Percentiles rank a stretch among this genome's conserved stretches.
Conservation (phyloP, 495 filamentous ascomycete species). For the Penicillium nucicola region DNA sequence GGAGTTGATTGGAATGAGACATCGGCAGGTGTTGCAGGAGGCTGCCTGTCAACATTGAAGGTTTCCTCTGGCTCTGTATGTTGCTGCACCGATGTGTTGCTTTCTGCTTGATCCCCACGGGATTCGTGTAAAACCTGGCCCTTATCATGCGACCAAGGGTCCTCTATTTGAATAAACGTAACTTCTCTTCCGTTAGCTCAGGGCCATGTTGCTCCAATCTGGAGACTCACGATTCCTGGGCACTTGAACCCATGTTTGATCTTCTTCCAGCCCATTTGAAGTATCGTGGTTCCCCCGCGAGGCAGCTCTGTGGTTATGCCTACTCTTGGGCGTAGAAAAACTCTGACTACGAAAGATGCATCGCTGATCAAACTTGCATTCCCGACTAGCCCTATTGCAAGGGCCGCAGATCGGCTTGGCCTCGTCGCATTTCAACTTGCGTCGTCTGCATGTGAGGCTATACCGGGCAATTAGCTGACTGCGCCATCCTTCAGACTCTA, state of each 20-base stretch:
- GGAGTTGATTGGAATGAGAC: background rate
- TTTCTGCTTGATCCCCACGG: background rate
- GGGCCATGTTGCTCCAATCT: background rate
- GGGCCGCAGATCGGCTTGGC: conserved; percentile 11
- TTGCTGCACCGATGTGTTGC: background rate
- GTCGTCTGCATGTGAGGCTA: conserved; percentile 24
- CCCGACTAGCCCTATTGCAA: conserved; percentile 13
- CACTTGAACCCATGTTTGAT: conserved; percentile 6
- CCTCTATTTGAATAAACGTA: conserved; percentile 7
- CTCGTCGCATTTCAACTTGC: conserved; percentile 30
- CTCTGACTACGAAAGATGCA: conserved; percentile 10
- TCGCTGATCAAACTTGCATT: conserved; percentile 8
- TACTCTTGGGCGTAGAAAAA: background rate
- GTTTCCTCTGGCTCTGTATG: background rate
- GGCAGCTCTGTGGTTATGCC: background rate
- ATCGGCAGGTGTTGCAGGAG: background rate
- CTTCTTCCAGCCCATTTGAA: background rate
- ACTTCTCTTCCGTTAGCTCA: background rate
- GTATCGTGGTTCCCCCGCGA: background rate
- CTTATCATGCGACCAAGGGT: background rate
- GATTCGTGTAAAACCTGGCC: background rate
- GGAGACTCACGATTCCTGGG: background rate
- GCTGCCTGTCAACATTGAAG: background rate
- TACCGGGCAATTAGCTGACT: background rate
- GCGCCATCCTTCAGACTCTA: background rate